Evolutionary conservation across 2,329 filamentous ascomycete genomes (phyloP).

Genomic region (Epichloe aotearoae): DNA sequence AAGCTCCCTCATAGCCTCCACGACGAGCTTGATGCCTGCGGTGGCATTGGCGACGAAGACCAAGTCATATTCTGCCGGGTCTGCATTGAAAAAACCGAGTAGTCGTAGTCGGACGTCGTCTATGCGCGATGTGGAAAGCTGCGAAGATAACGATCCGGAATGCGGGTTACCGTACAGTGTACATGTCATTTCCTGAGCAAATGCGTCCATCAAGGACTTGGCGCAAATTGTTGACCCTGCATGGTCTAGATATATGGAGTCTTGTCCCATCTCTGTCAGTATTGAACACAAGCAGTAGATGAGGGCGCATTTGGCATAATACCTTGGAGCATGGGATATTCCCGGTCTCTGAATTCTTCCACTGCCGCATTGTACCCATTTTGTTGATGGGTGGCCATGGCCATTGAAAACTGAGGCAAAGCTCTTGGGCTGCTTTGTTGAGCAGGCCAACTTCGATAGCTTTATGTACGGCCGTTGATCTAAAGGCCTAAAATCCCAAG

Average conservation of each 20-base stretch:
- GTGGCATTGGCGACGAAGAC: slow-evolving; percentile 91
- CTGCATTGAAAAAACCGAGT: slow-evolving; percentile 66
- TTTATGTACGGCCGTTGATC: background rate
- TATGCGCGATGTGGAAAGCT: slow-evolving; percentile 58
- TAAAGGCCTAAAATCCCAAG: background rate
- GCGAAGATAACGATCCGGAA: slow-evolving; percentile 71
- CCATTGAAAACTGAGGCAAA: background rate
- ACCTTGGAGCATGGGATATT: slow-evolving; percentile 63
- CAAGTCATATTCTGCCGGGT: slow-evolving; percentile 70
- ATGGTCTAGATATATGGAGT: slow-evolving; percentile 78
- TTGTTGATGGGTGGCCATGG: background rate
- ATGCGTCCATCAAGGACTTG: slow-evolving; percentile 67
- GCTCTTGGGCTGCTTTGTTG: background rate
- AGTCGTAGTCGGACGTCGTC: slow-evolving; percentile 62
- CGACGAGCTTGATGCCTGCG: slow-evolving; percentile 75
- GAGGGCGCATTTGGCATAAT: background rate
- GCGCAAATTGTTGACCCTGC: slow-evolving; percentile 79
- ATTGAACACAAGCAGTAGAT: background rate
- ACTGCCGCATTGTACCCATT: slow-evolving; percentile 42
- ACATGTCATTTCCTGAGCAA: slow-evolving; percentile 63
- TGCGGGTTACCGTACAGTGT: slow-evolving; percentile 86
- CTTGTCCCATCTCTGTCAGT: slow-evolving; percentile 26
- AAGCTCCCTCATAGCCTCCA: slow-evolving; percentile 59
- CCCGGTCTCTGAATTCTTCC: slow-evolving; percentile 41
- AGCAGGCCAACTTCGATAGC: too few relatives aligned